Percentiles rank a stretch among this genome's conserved stretches.
phyloP scores from a whole-genome alignment of 2,329 filamentous ascomycete species.

The Canariomyces notabilis region DNA sequence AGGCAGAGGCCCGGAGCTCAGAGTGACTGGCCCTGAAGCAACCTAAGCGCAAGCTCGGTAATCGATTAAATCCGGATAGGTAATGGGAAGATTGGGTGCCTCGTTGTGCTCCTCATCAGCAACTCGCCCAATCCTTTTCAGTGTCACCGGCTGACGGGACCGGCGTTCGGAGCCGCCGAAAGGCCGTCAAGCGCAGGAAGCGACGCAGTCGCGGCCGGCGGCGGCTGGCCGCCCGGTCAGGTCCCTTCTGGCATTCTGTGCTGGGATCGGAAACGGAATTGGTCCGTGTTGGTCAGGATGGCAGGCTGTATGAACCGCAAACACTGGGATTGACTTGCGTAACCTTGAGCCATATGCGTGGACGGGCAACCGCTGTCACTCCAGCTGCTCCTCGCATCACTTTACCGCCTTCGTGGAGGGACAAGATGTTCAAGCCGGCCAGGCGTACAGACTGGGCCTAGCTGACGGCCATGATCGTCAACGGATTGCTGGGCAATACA shows the following conservation, averaged over 20 bases:
- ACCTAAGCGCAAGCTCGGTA: slow-evolving; percentile 8
- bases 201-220: slow-evolving; percentile 1
- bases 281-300: neutral
- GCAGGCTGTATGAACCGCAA: slow-evolving; percentile 1
- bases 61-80: slow-evolving; percentile 15
- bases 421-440: neutral
- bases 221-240: slow-evolving; percentile 8
- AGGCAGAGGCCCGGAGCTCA: too few relatives aligned
- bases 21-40: neutral
- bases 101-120: neutral
- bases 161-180: slow-evolving; percentile 4
- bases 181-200: slow-evolving; percentile 8
- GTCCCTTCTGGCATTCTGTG: neutral
- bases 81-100: slow-evolving; percentile 4
- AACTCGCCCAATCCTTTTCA: neutral
- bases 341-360: slow-evolving; percentile 30
- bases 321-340: slow-evolving; percentile 29
- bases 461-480: neutral
- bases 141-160: slow-evolving; percentile 9
- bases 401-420: slow-evolving; percentile 1
- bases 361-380: slow-evolving; percentile 28
- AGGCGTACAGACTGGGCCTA: neutral
- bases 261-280: neutral
- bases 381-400: slow-evolving; percentile 1
- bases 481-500: too few relatives aligned